These are phyloP conservation scores for Cruciata laevipes DNA, from an alignment of 257 asterid genomes.

Conservation along the genomic window DNA sequence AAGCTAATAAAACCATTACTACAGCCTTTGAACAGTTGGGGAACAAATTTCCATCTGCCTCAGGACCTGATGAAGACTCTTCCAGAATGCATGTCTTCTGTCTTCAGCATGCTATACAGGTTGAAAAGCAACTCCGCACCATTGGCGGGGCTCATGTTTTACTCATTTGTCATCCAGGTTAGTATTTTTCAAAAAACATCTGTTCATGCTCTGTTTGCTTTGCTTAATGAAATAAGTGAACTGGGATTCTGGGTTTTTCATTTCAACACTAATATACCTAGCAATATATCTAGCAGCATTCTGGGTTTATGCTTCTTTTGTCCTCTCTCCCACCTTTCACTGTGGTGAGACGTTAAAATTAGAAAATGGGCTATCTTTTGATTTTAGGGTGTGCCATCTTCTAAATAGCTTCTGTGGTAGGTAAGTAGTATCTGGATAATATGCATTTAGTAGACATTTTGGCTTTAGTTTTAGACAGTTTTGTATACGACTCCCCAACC, in stretches of 20 bases:
- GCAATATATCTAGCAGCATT: too few species aligned
- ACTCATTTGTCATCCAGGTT: constrained; percentile 97
- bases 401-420: neutral
- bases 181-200: constrained; percentile 16
- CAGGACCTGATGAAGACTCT: constrained; percentile 70
- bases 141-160: constrained; percentile 81
- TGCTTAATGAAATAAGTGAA: neutral
- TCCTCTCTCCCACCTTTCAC: neutral
- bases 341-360: neutral
- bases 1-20: constrained; percentile 28
- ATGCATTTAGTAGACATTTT: neutral
- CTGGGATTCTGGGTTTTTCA: neutral
- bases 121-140: constrained; percentile 54
- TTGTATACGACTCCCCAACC: neutral
- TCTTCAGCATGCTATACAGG: constrained; percentile 88
- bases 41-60: constrained; percentile 27
- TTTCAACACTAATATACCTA: neutral
- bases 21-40: constrained; percentile 26
- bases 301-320: neutral
- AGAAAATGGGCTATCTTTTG: neutral
- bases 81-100: constrained; percentile 92
- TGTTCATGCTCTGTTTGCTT: neutral
- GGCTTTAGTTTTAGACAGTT: neutral
- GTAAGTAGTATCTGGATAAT: neutral
- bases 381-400: neutral